Evolutionary conservation across 1,284 basidiomycete genomes (phyloP).

Genomic region (Puccinia sorghi): DNA sequence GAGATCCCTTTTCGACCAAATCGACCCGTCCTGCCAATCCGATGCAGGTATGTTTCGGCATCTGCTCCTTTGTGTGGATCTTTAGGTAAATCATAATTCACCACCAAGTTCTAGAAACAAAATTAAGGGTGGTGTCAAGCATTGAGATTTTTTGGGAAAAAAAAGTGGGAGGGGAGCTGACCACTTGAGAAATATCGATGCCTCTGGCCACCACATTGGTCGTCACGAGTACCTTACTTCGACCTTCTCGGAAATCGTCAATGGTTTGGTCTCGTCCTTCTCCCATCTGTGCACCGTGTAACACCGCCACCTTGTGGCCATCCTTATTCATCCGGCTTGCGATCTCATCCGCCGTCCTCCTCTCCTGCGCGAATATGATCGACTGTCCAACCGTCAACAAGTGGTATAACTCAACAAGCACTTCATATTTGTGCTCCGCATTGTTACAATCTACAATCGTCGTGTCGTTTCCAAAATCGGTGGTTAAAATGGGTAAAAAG

Average conservation of each 20-base stretch:
- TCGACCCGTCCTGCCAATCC: constrained; percentile 93
- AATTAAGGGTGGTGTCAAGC: not conserved
- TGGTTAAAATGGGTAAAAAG: too few relatives aligned
- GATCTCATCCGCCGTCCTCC: constrained; percentile 75
- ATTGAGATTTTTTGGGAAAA: not conserved
- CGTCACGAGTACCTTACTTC: constrained; percentile 95
- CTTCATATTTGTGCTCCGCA: constrained; percentile 92
- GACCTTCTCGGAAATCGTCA: constrained; percentile 91
- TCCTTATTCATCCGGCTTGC: constrained; percentile 85
- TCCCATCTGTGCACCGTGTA: constrained; percentile 91
- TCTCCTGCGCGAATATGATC: constrained; percentile 52
- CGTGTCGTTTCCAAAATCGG: too few relatives aligned
- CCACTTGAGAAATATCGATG: constrained; percentile 98
- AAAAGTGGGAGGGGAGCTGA: constrained; percentile 63
- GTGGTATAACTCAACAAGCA: constrained; percentile 69
- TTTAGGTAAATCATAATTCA: constrained; percentile 95
- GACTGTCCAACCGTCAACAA: constrained; percentile 51
- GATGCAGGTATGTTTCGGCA: constrained; percentile 95
- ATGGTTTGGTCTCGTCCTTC: constrained; percentile 86
- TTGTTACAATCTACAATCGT: constrained; percentile 62
- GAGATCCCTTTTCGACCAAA: constrained; percentile 93
- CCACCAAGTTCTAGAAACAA: constrained; percentile 45
- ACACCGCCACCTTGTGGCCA: constrained; percentile 92
- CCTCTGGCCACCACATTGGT: constrained; percentile 98
- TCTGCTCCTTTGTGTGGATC: constrained; percentile 71